Percentiles rank a stretch among this genome's conserved stretches.
Conservation (phyloP, 345 rosid species). For the Moricandia moricandioides region DNA sequence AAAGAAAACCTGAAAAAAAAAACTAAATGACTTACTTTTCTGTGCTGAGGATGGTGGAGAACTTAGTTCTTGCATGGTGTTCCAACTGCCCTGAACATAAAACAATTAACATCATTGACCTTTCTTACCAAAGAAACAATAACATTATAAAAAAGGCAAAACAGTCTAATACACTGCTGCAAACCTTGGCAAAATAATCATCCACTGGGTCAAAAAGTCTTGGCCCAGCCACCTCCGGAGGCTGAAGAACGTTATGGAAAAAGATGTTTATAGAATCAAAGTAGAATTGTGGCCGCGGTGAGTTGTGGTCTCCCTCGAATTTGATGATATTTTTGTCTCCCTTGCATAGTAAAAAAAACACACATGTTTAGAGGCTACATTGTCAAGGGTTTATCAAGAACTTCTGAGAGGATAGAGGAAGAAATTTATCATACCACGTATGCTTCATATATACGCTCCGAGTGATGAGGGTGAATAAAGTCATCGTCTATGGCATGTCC, state of each 20-base stretch:
- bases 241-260: conserved; percentile 94
- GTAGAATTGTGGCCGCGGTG: conserved; percentile 95
- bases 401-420: background rate
- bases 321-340: conserved; percentile 98
- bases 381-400: conserved; percentile 8
- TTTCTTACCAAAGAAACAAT: background rate
- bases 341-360: conserved; percentile 36
- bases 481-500: conserved; percentile 95
- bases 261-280: conserved; percentile 94
- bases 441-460: conserved; percentile 77
- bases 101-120: conserved; percentile 36
- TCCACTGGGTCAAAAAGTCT: conserved; percentile 54
- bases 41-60: conserved; percentile 49
- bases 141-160: background rate
- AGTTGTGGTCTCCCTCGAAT: conserved; percentile 98
- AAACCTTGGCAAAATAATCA: conserved; percentile 78
- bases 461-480: conserved; percentile 87
- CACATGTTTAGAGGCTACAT: conserved; percentile 2
- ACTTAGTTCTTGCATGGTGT: conserved; percentile 45
- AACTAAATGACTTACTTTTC: conserved; percentile 16
- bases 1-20: background rate
- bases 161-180: background rate
- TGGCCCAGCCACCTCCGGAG: conserved; percentile 75
- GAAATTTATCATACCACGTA: conserved; percentile 36
- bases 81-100: conserved; percentile 68